phyloP scores from a whole-genome alignment of 306 rosid genomes.

The Pachyrhizus erosus region DNA sequence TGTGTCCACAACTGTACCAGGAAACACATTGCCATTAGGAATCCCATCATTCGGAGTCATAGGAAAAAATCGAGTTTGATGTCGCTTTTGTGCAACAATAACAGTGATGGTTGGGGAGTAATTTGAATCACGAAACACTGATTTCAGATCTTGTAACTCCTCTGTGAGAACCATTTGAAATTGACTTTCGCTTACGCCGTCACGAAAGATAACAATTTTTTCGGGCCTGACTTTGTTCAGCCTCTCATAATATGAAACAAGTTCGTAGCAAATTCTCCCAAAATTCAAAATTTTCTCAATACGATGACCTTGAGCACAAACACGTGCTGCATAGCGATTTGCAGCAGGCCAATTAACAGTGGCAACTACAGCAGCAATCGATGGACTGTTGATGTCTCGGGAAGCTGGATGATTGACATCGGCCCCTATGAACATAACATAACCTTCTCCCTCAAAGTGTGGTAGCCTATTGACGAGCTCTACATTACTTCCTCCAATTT shows the following conservation, averaged over 20 bases:
- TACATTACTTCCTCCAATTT: constrained; percentile 86
- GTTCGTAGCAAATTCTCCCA: constrained; percentile 66
- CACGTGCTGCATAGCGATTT: constrained; percentile 76
- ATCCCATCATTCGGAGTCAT: constrained; percentile 20
- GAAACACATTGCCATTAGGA: constrained; percentile 52
- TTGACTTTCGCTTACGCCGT: constrained; percentile 82
- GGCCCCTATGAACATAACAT: constrained; percentile 86
- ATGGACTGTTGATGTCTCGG: constrained; percentile 56
- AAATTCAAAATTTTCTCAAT: constrained; percentile 59
- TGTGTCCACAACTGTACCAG: constrained; percentile 88
- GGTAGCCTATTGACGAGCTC: constrained; percentile 62
- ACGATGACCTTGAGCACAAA: constrained; percentile 58
- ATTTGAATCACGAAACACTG: constrained; percentile 32
- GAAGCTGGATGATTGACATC: constrained; percentile 84
- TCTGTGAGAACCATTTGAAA: constrained; percentile 82
- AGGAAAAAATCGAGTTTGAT: constrained; percentile 70
- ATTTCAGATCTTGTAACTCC: constrained; percentile 63
- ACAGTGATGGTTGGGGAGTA: constrained; percentile 68
- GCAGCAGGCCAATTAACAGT: constrained; percentile 82
- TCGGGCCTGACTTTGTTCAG: constrained; percentile 54
- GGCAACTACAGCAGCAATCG: constrained; percentile 81
- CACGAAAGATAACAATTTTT: constrained; percentile 71
- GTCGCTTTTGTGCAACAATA: constrained; percentile 83
- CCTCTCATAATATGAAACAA: constrained; percentile 51
- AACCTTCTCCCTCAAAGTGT: constrained; percentile 47